Percentiles rank a stretch among this genome's conserved stretches.
These are phyloP conservation scores for Phytophthora meadii DNA, from an alignment of 352 stramenopile genomes.

Conservation along the genomic window DNA sequence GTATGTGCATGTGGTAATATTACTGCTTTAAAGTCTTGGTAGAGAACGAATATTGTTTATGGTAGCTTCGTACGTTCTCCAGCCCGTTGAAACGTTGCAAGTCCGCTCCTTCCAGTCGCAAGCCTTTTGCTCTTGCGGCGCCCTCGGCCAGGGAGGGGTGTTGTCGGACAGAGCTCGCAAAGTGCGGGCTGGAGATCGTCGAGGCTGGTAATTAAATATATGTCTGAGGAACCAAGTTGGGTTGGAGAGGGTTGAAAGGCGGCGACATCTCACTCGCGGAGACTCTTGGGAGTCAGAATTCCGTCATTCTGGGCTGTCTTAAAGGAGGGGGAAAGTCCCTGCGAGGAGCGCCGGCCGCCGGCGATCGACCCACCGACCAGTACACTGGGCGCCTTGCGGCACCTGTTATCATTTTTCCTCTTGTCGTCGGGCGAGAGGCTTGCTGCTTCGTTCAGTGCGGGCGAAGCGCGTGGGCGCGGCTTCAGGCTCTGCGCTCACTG, in stretches of 20 bases:
- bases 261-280: slow-evolving; percentile 21
- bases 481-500: slow-evolving; percentile 31
- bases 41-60: slow-evolving; percentile 23
- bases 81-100: slow-evolving; percentile 1
- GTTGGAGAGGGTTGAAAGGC: slow-evolving; percentile 20
- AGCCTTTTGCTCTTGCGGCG: slow-evolving; percentile 37
- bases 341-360: slow-evolving; percentile 25
- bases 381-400: slow-evolving; percentile 25
- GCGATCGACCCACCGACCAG: slow-evolving; percentile 51
- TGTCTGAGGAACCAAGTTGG: slow-evolving; percentile 41
- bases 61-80: slow-evolving; percentile 12
- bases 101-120: slow-evolving; percentile 28
- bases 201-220: slow-evolving; percentile 28
- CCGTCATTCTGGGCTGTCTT: slow-evolving; percentile 45
- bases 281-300: slow-evolving; percentile 39
- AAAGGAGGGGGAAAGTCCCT: slow-evolving; percentile 23
- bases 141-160: slow-evolving; percentile 41
- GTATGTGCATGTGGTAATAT: slow-evolving; percentile 1
- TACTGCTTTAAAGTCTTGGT: slow-evolving; percentile 17
- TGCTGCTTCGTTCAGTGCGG: slow-evolving; percentile 29
- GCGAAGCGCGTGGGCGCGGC: slow-evolving; percentile 28
- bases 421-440: slow-evolving; percentile 22
- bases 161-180: slow-evolving; percentile 27
- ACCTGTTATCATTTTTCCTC: slow-evolving; percentile 34
- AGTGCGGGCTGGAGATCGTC: slow-evolving; percentile 6